A percentile compares a stretch with the other conserved stretches of the same genome.
These are phyloP conservation scores for Ustanciosporium gigantosporum DNA, from an alignment of 1,284 basidiomycete genomes.

Conservation along the genomic window DNA sequence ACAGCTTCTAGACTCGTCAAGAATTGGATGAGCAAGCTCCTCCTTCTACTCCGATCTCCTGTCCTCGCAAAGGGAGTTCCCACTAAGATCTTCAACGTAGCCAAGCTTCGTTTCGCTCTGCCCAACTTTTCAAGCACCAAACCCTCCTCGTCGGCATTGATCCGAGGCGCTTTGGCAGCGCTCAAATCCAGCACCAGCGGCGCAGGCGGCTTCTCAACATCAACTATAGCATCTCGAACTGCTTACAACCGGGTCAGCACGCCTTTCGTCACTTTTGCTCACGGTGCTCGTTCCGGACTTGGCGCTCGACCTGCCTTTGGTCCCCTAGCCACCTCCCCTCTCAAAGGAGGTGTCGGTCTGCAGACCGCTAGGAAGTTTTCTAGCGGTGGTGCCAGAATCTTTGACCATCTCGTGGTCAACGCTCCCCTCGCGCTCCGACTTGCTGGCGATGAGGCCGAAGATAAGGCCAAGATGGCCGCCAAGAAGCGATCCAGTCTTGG, in stretches of 20 bases:
- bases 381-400: conserved; percentile 16
- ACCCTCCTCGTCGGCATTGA: too few relatives aligned
- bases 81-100: too few relatives aligned
- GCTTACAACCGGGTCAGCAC: conserved; percentile 8
- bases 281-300: conserved; percentile 9
- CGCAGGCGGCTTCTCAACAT: too few relatives aligned
- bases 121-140: too few relatives aligned
- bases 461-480: conserved; percentile 13
- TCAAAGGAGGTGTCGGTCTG: conserved; percentile 19
- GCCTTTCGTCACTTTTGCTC: conserved; percentile 6
- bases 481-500: neutral
- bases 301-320: conserved; percentile 13
- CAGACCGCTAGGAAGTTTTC: conserved; percentile 29
- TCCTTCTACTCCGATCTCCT: too few relatives aligned
- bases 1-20: too few relatives aligned
- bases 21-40: too few relatives aligned
- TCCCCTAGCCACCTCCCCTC: conserved; percentile 4
- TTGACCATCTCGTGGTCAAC: conserved; percentile 35
- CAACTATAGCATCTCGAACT: neutral
- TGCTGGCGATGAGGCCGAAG: conserved; percentile 17
- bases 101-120: too few relatives aligned
- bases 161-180: conserved; percentile 2
- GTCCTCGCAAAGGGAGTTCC: too few relatives aligned
- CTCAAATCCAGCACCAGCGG: too few relatives aligned
- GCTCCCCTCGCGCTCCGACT: conserved; percentile 35